Base-by-base conservation (phyloP, 768 basidiomycete species). In the Wakefieldia striispora region DNA sequence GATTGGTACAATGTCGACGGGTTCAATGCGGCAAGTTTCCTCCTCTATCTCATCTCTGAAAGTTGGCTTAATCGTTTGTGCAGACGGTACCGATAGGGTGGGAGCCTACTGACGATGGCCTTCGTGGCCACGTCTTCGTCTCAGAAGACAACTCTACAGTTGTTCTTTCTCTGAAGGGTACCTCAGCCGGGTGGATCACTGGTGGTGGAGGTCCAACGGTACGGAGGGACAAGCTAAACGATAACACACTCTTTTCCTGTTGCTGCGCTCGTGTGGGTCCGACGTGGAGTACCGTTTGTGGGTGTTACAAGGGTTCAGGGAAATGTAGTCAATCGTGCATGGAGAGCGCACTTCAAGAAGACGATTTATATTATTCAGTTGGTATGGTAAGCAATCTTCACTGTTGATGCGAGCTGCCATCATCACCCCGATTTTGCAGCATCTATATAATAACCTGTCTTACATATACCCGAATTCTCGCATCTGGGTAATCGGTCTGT, bases 231-330 rank as follows among this genome's bases (percentile, higher is more conserved):
- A 95, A 94, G 70, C 69, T 86, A 50, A 98, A 98, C 69, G 95
- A 97, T 60, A 98, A 95, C 62, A 72, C 95, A n/a, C 71, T 98
- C 29, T 95, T 95, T 72, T 88, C 91, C 4, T 98, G 95, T 69
- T 98, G 95, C 67, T 98, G 95, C 61, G 95, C 93, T 2, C 79
- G 88, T 7, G 90, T 97, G n/a, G 91, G 89, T 29, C 90, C 92
- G 45, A 91, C 91, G 0, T 98, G 95, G 95, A 82, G 80, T 17
- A 78, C 95, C 0, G 95, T 97, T 1, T 98, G 95, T 64, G 86
- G 81, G 42, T 98, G 95, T 68, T 87, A 86, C 62, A 72, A 82
- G 7, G 81, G 90, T 2, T 71, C 78, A 13, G 81, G 83, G 66
- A 84, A 81, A 54, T 98, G 95, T 65, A 83, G 88, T 53, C 80